Percentiles rank a stretch among this genome's conserved stretches.
phyloP scores from a whole-genome alignment of 176 grass and related monocot species.

The Cocos nucifera region DNA sequence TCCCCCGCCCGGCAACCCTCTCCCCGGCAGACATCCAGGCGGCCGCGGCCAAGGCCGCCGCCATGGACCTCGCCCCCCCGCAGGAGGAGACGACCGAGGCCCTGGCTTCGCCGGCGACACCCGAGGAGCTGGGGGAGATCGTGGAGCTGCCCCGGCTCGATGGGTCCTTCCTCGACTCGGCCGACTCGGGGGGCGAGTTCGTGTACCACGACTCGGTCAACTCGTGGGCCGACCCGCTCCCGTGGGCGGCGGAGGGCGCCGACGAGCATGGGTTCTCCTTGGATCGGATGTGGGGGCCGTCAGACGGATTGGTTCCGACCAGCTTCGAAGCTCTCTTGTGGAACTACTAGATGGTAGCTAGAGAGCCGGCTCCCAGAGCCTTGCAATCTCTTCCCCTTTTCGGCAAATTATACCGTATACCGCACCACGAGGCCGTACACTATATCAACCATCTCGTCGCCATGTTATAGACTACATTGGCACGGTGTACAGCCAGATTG shows the following conservation, averaged over 20 bases:
- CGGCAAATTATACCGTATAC: too few species aligned
- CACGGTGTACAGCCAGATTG: too few species aligned
- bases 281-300: slow-evolving; percentile 3
- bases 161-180: slow-evolving; percentile 12
- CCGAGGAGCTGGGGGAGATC: slow-evolving; percentile 19
- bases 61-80: slow-evolving; percentile 19
- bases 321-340: slow-evolving; percentile 9
- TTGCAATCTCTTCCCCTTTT: not conserved
- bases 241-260: not conserved
- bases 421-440: too few species aligned
- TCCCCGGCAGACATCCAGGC: slow-evolving; percentile 75
- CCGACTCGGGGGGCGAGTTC: slow-evolving; percentile 16
- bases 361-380: not conserved
- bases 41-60: slow-evolving; percentile 59
- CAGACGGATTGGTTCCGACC: not conserved
- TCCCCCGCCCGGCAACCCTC: slow-evolving; percentile 49
- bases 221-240: not conserved
- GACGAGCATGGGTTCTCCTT: not conserved
- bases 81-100: not conserved
- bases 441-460: too few species aligned
- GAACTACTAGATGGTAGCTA: not conserved
- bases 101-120: not conserved
- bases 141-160: slow-evolving; percentile 8
- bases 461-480: too few species aligned
- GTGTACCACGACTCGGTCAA: slow-evolving; percentile 9